Base-by-base conservation (phyloP, 345 rosid genomes). In the Aethionema arabicum region DNA sequence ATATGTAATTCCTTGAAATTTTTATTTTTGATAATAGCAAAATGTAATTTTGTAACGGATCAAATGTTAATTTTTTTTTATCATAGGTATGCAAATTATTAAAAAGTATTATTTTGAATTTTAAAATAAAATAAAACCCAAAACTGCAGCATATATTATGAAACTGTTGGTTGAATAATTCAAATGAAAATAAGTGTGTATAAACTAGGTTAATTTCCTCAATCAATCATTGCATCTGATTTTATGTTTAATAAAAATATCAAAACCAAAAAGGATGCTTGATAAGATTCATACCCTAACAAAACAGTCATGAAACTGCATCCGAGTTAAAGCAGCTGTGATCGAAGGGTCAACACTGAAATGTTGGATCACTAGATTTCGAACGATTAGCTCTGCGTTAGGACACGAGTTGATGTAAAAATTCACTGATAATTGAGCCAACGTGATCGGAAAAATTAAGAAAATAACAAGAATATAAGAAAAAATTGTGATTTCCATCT, bases 241-340 rank as follows among this genome's bases (percentile, higher is more conserved):
- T 4, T 30, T 1, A 11, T 37, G 11, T 9, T 12, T n/a, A 21
- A 7, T 11, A 40, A 27, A 4, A 8, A 40, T 39, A 58, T 51
- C 14, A 32, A 31, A 35, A 38, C 5, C 40, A 33, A 58, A 58
- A 7, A 32, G 15, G 15, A 57, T 44, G 39, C 4, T 14, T 27
- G 32, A 35, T 47, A 6, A 48, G 47, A 30, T 38, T 8, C 30
- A 11, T 33, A 70, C 65, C 74, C 15, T 37, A 37, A 70, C 74
- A 50, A 70, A 70, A 43, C 74, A 70, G 54, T 70, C 74, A 10
- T 70, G 74, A 63, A 70, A 70, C 56, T 70, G 74, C 74, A 70
- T 70, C 33, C 74, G 37, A 43, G 69, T 63, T 50, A 70, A 63
- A n/a, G 69, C 65, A 2, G 74, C 74, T 0, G 74, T 63, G 59